Base-by-base conservation (phyloP, 179 eudicot species). In the Spinacia oleracea region DNA sequence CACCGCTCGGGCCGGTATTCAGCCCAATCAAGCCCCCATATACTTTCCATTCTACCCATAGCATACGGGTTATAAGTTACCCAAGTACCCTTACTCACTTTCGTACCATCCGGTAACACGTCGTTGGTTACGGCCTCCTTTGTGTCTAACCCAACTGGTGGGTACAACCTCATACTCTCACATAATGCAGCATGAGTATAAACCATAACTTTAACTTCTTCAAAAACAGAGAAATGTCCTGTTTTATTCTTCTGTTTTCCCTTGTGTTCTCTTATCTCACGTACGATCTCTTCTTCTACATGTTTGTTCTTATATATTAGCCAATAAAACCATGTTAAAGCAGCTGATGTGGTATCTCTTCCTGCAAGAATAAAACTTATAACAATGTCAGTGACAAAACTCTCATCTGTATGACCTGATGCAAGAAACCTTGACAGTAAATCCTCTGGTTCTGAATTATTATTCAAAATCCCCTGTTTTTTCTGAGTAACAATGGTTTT, bases 321-420 rank as follows among this genome's bases (percentile, higher is more conserved):
- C 90, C 88, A 92, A 77, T 88, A 90, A 56, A 89, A 92, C 97
- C 97, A 90, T 0, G 91, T 83, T 18, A 92, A 60, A 2, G 92
- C 92, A 0, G 92, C 71, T 0, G 97, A 86, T 0, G 94, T 87
- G 0, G 93, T 86, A 75, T 92, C 94, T 20, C 90, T 79, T 1
- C 93, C 94, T 0, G 94, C 97, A 6, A 90, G 76, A 0, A 89
- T 90, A 74, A 90, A 92, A 48, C 90, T 89, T 12, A 87, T 86
- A 16, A 86, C 89, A 4, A 92, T 89, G 58, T 92, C 97, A 0
- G 72, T 77, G 1, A 89, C 83, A 12, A 89, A 84, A 18, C 78
- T 84, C 40, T 90, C 91, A 18, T 87, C 91, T 0, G 78, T 72
- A 29, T 84, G 87, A 2, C 91, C 90, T 0, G 88, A 84, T 35